Base-by-base conservation (phyloP, 257 asterid species). In the Nicotiana undulata region DNA sequence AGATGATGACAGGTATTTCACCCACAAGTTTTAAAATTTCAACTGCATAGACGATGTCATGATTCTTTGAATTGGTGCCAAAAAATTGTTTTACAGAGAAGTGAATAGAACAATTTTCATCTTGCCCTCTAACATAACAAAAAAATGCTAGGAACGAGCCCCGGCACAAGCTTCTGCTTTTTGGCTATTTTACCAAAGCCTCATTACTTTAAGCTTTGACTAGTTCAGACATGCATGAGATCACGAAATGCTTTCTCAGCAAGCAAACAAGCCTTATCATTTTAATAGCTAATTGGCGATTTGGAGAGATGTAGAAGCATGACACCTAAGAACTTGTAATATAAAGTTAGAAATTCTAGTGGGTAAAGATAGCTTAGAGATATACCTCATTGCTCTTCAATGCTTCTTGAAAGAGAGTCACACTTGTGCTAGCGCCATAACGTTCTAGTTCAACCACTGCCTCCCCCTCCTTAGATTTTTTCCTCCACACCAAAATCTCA, bases 401-500 rank as follows among this genome's bases (percentile, higher is more conserved):
- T 46, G 96, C 98, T 88, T 93, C 91, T 74, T 83, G 86, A 81
- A 94, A 92, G 75, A 94, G 88, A 46, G 82, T 22, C 60, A 85
- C 81, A 65, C 93, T 87, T 58, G 87, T 91, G 4, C 74, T 82
- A 24, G 89, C 80, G 79, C 86, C 88, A 74, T 90, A 94, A 46
- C 90, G 64, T 80, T 90, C 95, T 87, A 88, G 72, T 77, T 77
- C 85, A 55, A 84, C 88, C 16, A 91, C 85, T 22, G 89, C 65
- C 81, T 90, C 88, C 37, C 85, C 94, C 76, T 88, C 90, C 46
- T 89, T 77, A 28, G 88, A 82, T 78, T 64, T 87, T 82, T 88
- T 88, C 82, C 89, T 83, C 98, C 98, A 94, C 28, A 94, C 96
- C 77, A 81, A 81, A 85, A 93, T 89, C 87, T 88, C 84, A n/a